Percentiles rank a stretch among this genome's conserved stretches.
Evolutionary conservation across 805 yeast genomes (phyloP).

Genomic region (Candida tallmaniae): DNA sequence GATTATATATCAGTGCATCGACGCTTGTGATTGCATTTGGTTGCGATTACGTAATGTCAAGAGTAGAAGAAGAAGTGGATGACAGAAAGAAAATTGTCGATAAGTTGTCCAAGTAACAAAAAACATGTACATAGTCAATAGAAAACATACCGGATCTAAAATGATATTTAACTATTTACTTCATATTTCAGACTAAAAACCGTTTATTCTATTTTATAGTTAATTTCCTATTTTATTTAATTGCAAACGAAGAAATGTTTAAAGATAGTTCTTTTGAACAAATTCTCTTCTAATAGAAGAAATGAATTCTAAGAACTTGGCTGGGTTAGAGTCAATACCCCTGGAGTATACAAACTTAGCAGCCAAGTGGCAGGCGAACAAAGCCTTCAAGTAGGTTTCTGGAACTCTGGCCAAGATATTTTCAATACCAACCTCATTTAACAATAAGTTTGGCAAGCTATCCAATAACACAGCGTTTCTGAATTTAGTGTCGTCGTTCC

Average conservation of each 20-base stretch:
- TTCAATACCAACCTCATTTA: constrained; percentile 62
- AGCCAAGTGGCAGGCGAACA: constrained; percentile 82
- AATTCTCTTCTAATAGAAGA: constrained; percentile 51
- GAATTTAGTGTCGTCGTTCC: constrained; percentile 75
- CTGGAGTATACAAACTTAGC: constrained; percentile 78
- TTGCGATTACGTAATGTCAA: constrained; percentile 36
- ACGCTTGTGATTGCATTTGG: constrained; percentile 36
- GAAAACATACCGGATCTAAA: too few relatives aligned
- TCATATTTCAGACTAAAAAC: too few relatives aligned
- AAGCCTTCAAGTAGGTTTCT: constrained; percentile 77
- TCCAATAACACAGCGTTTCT: constrained; percentile 71
- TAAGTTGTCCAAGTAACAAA: constrained; percentile 12
- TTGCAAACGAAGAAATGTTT: too few relatives aligned
- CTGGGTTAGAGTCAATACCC: constrained; percentile 79
- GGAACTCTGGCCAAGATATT: constrained; percentile 76
- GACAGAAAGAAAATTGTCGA: constrained; percentile 27
- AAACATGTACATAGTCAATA: too few relatives aligned
- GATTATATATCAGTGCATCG: constrained; percentile 38
- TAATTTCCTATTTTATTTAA: too few relatives aligned
- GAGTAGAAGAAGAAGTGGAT: constrained; percentile 32
- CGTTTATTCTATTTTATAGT: too few relatives aligned
- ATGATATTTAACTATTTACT: too few relatives aligned
- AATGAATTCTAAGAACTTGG: constrained; percentile 66
- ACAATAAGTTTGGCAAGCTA: constrained; percentile 73
- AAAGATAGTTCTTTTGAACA: constrained; percentile 26